These are phyloP conservation scores for Physaria fendleri DNA, from an alignment of 345 rosid genomes.

Conservation along the genomic window DNA sequence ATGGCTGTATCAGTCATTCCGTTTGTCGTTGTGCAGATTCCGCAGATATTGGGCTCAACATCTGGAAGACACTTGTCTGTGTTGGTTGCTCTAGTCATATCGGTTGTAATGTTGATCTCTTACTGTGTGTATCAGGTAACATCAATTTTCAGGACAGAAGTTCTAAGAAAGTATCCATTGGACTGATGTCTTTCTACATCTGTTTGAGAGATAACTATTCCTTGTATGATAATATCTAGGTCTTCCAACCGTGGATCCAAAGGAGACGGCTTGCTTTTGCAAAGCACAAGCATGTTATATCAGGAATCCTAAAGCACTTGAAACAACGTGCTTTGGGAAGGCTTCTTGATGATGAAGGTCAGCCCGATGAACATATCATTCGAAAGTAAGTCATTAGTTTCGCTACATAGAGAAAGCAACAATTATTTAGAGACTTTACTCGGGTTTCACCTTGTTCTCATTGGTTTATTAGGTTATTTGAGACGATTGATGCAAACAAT, in stretches of 20 bases:
- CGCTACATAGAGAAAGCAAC: too few species aligned
- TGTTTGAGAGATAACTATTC: slow-evolving; percentile 17
- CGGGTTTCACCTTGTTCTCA: not conserved
- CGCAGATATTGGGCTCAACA: slow-evolving; percentile 55
- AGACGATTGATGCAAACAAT: slow-evolving; percentile 49
- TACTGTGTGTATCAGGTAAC: too few species aligned
- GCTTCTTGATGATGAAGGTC: slow-evolving; percentile 55
- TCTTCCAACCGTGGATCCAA: slow-evolving; percentile 89
- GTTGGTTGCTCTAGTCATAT: slow-evolving; percentile 56
- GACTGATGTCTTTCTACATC: too few species aligned
- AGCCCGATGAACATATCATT: slow-evolving; percentile 44
- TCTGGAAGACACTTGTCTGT: slow-evolving; percentile 70
- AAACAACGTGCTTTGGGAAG: slow-evolving; percentile 59
- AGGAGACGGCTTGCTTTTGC: slow-evolving; percentile 64
- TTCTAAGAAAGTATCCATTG: too few species aligned
- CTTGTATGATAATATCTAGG: slow-evolving; percentile 25
- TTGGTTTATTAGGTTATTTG: slow-evolving; percentile 49
- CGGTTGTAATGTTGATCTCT: too few species aligned
- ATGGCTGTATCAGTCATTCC: slow-evolving; percentile 83
- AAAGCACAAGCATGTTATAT: slow-evolving; percentile 66
- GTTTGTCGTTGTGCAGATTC: slow-evolving; percentile 75
- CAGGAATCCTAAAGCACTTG: slow-evolving; percentile 64
- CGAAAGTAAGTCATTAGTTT: slow-evolving; percentile 38
- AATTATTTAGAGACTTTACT: not conserved
- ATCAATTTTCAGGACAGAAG: too few species aligned